Evolutionary conservation across 2,329 filamentous ascomycete species (phyloP), one percentile per base, ranked within the genome.

Genomic region (Byssothecium circinans): DNA sequence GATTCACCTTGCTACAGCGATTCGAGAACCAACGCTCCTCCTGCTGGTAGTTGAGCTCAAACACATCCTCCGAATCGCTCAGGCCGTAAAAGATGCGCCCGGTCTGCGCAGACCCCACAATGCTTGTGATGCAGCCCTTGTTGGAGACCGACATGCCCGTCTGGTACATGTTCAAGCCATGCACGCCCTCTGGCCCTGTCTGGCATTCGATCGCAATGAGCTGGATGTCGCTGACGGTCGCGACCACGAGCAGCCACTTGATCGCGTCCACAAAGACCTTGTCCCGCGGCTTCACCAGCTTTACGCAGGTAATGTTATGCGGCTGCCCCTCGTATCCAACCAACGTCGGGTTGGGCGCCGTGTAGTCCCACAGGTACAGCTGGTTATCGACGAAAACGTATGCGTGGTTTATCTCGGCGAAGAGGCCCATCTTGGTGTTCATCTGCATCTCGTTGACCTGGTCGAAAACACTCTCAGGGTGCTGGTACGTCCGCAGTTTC

Each of bases 291-390:
- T 85, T 83, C 11, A 95, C 87, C 38, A 99, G 81, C 58, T 89
- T 91, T 35, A 99, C 88, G n/a, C 89, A 85, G 34, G 90, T 91
- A 61, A 99, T 97, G 56, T 85, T 89, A 68, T 95, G 85, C 6
- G 85, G 79, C 70, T 92, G 88, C 59, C 96, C 91, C 68, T 97
- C 92, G 64, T 89, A 96, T 15, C 92, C 92, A 56, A 96, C 87
- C 34, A 96, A 79, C 67, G 96, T 89, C 4, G 92, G 90, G 58
- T 92, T 89, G n/a, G 89, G 85, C 67, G 90, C 83, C 6, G 91
- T 96, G 70, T 96, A 99, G 73, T 99, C 92, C 95, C 95, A 99
- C 14, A 99, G 79, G 68, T 96, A 99, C 36, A 99, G 79, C 53
- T 89, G 89, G 74, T 95, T 96, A 75, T 99, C 94, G 67, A 99